Conservation (phyloP, 176 grass and related monocot species). For the Dactylis glomerata region DNA sequence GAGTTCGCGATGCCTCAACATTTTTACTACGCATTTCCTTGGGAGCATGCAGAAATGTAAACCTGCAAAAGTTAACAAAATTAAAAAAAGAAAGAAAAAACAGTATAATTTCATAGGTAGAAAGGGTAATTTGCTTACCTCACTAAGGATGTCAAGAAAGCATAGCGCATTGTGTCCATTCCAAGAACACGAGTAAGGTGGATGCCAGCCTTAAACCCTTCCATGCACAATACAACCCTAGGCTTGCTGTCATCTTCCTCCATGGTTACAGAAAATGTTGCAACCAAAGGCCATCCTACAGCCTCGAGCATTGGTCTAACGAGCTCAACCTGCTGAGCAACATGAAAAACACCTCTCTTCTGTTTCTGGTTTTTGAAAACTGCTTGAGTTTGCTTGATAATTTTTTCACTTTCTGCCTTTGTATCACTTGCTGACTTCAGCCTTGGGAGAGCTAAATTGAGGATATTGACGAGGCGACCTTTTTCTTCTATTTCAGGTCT, state of each 20-base stretch:
- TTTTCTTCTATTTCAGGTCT: constrained; percentile 77
- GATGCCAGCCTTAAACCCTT: constrained; percentile 95
- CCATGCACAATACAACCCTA: constrained; percentile 96
- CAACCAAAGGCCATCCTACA: constrained; percentile 97
- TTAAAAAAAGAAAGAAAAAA: constrained; percentile 18
- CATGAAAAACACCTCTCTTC: constrained; percentile 86
- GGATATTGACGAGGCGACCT: constrained; percentile 80
- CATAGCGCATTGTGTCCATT: constrained; percentile 99
- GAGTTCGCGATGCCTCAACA: constrained; percentile 87
- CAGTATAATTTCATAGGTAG: constrained; percentile 10
- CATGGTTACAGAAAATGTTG: constrained; percentile 99
- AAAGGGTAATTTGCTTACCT: constrained; percentile 43
- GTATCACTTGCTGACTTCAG: constrained; percentile 81
- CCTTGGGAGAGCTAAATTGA: constrained; percentile 94
- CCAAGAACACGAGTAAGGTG: constrained; percentile 98
- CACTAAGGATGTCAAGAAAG: constrained; percentile 97
- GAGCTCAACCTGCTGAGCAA: constrained; percentile 85
- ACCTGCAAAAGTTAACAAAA: constrained; percentile 62
- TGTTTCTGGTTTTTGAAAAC: constrained; percentile 88
- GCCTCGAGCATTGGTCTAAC: constrained; percentile 99
- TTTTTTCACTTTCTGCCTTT: constrained; percentile 87
- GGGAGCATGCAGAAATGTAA: constrained; percentile 96
- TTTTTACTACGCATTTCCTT: constrained; percentile 99
- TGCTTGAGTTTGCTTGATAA: constrained; percentile 81
- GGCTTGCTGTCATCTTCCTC: constrained; percentile 98